Evolutionary conservation across 2,329 filamentous ascomycete species (phyloP), one percentile per base, ranked within the genome.

Genomic region (Samsoniella hepiali): DNA sequence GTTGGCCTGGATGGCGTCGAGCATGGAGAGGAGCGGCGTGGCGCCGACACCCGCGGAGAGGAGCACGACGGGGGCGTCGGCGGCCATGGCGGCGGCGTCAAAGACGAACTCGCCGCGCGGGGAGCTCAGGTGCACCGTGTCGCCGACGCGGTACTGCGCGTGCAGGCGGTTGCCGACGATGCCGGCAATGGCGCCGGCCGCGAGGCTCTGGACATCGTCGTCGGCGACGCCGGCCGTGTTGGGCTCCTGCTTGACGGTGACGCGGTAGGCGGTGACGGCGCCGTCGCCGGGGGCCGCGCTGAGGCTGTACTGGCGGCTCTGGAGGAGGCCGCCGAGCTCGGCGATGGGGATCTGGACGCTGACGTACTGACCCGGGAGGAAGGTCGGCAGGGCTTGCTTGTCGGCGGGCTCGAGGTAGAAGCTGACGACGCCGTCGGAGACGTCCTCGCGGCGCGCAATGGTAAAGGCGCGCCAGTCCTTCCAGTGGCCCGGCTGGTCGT

Each of bases 241-340:
- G 40, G 42, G 51, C 67, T 85, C 89, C 63, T 79, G 83, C 81
- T 93, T 93, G 65, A 94, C 87, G 67, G 85, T 90, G 76, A 94
- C 87, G 62, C 91, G 84, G 75, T 91, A 91, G 74, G 77, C 8
- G 81, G 81, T 55, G 81, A 79, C n/a, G 68, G 17, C 8, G 6
- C n/a, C 68, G 11, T 45, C 31, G 68, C 67, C 29, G 4, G 81
- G 79, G 2, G 77, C 80, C 68, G 90, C 86, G 70, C 85, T 89
- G 63, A 94, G 79, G 54, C 87, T 90, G 78, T 92, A 94, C 78
- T 94, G 91, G 62, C 91, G 79, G 63, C 86, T 85, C 74, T 94
- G 91, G 64, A 81, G 76, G 68, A 88, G 81, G n/a, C 84, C 83
- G 17, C 68, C 69, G 29, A 89, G 79, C 55, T 81, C 78, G 0